phyloP scores from a whole-genome alignment of 2,329 filamentous ascomycete genomes.

The Sporothrix pseudoabietina region DNA sequence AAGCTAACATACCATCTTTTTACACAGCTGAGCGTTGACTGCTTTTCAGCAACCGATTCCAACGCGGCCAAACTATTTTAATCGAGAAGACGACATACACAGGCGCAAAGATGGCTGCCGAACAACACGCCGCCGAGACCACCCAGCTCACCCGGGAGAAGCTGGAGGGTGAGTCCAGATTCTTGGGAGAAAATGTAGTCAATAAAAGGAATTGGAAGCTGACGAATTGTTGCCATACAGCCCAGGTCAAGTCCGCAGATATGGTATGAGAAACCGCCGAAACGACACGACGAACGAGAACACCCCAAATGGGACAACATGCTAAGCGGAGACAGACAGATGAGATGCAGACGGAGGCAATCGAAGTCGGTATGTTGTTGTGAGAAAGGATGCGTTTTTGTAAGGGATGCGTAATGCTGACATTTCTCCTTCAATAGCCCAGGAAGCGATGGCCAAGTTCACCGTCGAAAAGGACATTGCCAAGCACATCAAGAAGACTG shows the following conservation, averaged over 20 bases:
- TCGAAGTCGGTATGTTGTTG: slow-evolving; percentile 86
- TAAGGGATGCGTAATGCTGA: too few species aligned
- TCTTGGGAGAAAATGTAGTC: slow-evolving; percentile 20
- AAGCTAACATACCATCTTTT: not conserved
- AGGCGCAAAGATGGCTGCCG: slow-evolving; percentile 35
- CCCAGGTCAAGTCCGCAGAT: slow-evolving; percentile 95
- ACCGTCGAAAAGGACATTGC: slow-evolving; percentile 80
- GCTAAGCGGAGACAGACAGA: slow-evolving; percentile 65
- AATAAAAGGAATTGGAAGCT: not conserved
- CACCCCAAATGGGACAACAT: not conserved
- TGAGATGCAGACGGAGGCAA: slow-evolving; percentile 93
- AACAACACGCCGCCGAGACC: slow-evolving; percentile 47
- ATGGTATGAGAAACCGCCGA: slow-evolving; percentile 66
- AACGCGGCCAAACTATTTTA: not conserved
- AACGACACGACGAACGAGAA: not conserved
- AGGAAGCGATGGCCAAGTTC: slow-evolving; percentile 65
- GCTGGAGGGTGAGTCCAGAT: slow-evolving; percentile 64
- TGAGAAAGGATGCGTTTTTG: not conserved
- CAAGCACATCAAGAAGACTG: slow-evolving; percentile 92
- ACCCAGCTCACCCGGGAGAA: slow-evolving; percentile 64
- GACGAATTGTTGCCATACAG: slow-evolving; percentile 52
- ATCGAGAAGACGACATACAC: not conserved
- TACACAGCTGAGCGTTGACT: not conserved
- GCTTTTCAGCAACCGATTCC: not conserved
- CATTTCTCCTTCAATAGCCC: slow-evolving; percentile 46